Evolutionary conservation across 495 filamentous ascomycete genomes (phyloP).

Genomic region (Pyrenula massariospora): DNA sequence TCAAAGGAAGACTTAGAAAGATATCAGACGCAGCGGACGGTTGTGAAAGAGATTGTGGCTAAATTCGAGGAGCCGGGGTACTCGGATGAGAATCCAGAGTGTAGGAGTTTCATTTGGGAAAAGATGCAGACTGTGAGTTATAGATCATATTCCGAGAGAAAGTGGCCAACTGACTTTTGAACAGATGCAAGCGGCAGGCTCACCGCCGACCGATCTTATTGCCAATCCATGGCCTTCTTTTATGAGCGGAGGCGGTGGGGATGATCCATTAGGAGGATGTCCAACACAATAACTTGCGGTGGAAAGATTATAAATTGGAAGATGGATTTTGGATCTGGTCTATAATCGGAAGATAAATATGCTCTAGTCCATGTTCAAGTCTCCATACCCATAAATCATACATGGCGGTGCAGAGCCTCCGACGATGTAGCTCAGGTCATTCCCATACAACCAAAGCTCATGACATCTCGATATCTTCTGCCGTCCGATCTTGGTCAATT

Average conservation of each 20-base stretch:
- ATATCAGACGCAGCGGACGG: slow-evolving; percentile 67
- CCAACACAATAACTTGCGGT: slow-evolving; percentile 21
- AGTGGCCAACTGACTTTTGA: slow-evolving; percentile 1
- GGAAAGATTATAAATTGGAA: no score
- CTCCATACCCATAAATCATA: no score
- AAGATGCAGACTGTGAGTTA: slow-evolving; percentile 84
- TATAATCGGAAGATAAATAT: no score
- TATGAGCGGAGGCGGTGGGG: slow-evolving; percentile 14
- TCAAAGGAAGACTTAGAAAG: slow-evolving; percentile 58
- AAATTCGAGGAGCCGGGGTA: slow-evolving; percentile 76
- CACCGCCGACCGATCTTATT: slow-evolving; percentile 79
- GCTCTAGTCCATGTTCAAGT: no score
- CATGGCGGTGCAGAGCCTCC: no score
- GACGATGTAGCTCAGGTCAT: no score
- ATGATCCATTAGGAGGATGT: slow-evolving; percentile 10
- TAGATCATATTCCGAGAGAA: slow-evolving; percentile 8
- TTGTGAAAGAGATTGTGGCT: slow-evolving; percentile 78
- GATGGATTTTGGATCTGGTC: no score
- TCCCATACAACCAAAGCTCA: no score
- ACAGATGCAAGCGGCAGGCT: slow-evolving; percentile 90
- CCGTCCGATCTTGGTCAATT: no score
- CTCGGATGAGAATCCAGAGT: slow-evolving; percentile 65
- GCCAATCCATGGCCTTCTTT: slow-evolving; percentile 49
- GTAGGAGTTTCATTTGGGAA: slow-evolving; percentile 89
- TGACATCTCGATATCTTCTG: no score